phyloP scores from a whole-genome alignment of 202 grass and related monocot species.

The Brachypodium distachyon region DNA sequence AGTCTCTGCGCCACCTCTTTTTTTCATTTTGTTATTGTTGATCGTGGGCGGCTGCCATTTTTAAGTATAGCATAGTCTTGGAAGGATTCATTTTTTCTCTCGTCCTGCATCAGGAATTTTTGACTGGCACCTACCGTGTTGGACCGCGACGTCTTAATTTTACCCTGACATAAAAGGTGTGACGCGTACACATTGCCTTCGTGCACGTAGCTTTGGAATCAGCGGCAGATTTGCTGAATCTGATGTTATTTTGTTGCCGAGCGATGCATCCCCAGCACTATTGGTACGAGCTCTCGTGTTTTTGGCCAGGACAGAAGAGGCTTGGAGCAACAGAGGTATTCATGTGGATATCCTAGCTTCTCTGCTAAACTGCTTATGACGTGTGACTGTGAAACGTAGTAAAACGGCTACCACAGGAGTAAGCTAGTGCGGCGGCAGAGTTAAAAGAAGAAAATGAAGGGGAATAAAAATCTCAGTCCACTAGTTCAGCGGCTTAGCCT shows the following conservation, averaged over 20 bases:
- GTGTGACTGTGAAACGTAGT: constrained; percentile 10
- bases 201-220: neutral
- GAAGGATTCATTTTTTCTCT: neutral
- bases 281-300: neutral
- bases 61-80: neutral
- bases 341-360: neutral
- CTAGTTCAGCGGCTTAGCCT: neutral
- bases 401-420: neutral
- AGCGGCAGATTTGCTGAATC: neutral
- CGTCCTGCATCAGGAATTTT: neutral
- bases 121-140: neutral
- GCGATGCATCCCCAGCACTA: neutral
- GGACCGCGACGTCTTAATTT: neutral
- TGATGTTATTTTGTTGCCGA: neutral
- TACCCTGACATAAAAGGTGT: neutral
- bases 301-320: neutral
- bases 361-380: neutral
- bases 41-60: neutral
- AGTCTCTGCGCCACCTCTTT: neutral
- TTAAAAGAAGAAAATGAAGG: constrained; percentile 1
- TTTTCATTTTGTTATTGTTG: neutral
- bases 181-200: neutral
- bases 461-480: neutral
- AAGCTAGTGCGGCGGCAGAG: neutral
- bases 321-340: neutral